phyloP scores from a whole-genome alignment of 768 basidiomycete species.

The Mycena galericulata region DNA sequence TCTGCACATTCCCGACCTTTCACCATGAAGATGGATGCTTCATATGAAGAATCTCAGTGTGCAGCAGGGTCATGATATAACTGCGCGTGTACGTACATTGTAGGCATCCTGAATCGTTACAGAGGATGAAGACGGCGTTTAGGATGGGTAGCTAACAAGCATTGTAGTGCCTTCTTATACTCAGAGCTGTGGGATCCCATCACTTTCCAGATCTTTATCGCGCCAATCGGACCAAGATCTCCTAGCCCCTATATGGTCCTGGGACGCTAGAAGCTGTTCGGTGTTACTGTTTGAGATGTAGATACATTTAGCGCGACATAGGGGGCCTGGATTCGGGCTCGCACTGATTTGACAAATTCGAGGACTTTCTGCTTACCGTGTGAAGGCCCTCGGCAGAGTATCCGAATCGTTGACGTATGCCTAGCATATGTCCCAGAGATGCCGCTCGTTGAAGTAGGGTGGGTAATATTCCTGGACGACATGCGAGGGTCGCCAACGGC shows the following conservation, averaged over 20 bases:
- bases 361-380: not conserved
- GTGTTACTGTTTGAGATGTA: not conserved
- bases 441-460: not conserved
- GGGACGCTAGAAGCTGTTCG: not conserved
- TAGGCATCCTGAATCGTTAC: not conserved
- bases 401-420: not conserved
- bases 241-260: not conserved
- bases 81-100: not conserved
- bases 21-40: not conserved
- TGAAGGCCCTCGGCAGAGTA: not conserved
- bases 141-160: not conserved
- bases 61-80: not conserved
- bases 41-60: not conserved
- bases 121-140: not conserved
- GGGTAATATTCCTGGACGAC: not conserved
- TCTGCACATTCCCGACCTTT: not conserved
- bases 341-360: no score
- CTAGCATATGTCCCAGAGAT: constrained; percentile 1
- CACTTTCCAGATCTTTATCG: not conserved
- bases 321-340: no score
- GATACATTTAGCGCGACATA: not conserved
- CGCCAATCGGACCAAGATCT: not conserved
- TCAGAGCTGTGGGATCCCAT: not conserved
- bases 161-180: not conserved
- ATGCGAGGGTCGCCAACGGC: not conserved